Base-by-base conservation (phyloP, 768 basidiomycete genomes). In the Russula sp. region DNA sequence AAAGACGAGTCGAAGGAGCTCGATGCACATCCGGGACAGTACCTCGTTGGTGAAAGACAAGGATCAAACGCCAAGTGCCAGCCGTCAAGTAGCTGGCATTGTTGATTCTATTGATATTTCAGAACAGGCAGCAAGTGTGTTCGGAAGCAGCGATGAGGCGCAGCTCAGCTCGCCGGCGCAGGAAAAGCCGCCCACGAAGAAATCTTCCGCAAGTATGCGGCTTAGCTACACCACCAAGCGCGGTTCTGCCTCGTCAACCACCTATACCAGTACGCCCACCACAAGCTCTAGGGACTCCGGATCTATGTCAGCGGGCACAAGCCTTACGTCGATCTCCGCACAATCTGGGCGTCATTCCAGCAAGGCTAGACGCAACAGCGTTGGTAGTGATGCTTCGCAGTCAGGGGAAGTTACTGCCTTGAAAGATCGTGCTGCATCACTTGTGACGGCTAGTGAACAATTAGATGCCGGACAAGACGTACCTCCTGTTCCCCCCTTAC, bases 401-500 rank as follows among this genome's bases (percentile, higher is more conserved):
- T 89, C 90, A 2, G 78, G 81, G 24, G 92, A 92, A 70, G 83
- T 79, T 4, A 76, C 78, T 30, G 79, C 79, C 57, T 76, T 85
- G 66, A 88, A 86, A 67, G 90, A 92, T 71, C 86, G 89, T 52
- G 84, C 80, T 50, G 83, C 84, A 57, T 83, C 80, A 26, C 79
- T 87, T 61, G 84, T 82, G 52, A 76, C 77, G 57, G 83, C 81
- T 67, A 82, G 79, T 55, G 90, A 93, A 66, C 75, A 76, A 49
- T 74, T 77, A 49, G 89, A 90, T 62, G 84, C 84, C 14, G 59
- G 55, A 69, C 77, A 78, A 63, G 71, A 77, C 62, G 94, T 97
- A n/a, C 94, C 94, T 20, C 94, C 94, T 30, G 93, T 96, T 4
- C 94, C 94, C 40, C 94, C 94, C 42, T 78, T 97, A 30, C 94